These are phyloP conservation scores for Pyrenopolyporus hunteri DNA, from an alignment of 495 filamentous ascomycete genomes.

Conservation along the genomic window DNA sequence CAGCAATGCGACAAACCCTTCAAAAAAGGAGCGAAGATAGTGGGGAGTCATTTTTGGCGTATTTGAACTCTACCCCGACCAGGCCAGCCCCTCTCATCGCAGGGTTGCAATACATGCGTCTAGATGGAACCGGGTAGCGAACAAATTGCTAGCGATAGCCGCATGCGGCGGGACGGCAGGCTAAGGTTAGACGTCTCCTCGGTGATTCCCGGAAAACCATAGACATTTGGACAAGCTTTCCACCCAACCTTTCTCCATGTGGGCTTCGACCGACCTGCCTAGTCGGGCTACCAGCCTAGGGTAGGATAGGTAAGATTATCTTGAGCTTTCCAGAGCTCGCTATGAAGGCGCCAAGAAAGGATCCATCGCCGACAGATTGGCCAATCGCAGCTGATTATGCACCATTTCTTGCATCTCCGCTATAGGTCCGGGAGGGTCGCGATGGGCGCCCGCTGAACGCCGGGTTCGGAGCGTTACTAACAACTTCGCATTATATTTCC, in stretches of 20 bases:
- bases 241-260: neutral
- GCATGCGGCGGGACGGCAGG: constrained; percentile 23
- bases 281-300: constrained; percentile 14
- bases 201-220: no score
- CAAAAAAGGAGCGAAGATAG: constrained; percentile 1
- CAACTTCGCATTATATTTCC: neutral
- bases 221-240: neutral
- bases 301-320: constrained; percentile 1
- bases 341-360: constrained; percentile 19
- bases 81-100: constrained; percentile 26
- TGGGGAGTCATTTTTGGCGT: constrained; percentile 5
- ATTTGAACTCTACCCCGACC: constrained; percentile 9
- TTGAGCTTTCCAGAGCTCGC: neutral
- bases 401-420: constrained; percentile 32
- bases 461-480: constrained; percentile 5
- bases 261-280: constrained; percentile 24
- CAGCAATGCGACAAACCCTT: neutral
- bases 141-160: constrained; percentile 13
- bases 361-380: constrained; percentile 21
- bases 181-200: constrained; percentile 3
- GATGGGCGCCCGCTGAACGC: neutral
- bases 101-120: constrained; percentile 21
- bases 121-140: constrained; percentile 7
- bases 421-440: constrained; percentile 21
- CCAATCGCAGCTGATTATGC: constrained; percentile 12